Conservation (phyloP, 345 rosid genomes). For the Fremontodendron californicum region DNA sequence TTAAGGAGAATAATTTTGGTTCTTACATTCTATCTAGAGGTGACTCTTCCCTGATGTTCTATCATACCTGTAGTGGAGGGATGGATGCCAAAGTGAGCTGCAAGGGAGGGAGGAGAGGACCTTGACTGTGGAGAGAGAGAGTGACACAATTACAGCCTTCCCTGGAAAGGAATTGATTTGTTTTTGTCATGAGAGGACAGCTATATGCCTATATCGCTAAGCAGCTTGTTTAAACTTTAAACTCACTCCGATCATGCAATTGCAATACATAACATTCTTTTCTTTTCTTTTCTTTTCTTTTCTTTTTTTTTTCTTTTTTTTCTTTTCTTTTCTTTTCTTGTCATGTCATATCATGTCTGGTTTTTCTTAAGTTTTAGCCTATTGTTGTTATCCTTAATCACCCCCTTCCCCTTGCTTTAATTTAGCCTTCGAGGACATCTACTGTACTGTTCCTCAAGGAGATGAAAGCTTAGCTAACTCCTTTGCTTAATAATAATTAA, state of each 20-base stretch:
- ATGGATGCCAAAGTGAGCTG: slow-evolving; percentile 59
- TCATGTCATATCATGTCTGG: no score
- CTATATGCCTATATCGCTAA: no score
- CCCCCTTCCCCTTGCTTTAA: no score
- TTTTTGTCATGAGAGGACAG: no score
- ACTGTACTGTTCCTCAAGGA: not conserved
- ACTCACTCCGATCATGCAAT: no score
- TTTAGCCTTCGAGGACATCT: not conserved
- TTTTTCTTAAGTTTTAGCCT: no score
- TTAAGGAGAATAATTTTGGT: not conserved
- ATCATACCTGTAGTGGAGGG: slow-evolving; percentile 59
- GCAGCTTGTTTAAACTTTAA: no score
- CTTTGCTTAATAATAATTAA: not conserved
- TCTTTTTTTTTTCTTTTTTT: no score
- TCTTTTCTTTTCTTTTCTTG: no score
- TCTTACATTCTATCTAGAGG: slow-evolving; percentile 74
- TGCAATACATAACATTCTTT: no score
- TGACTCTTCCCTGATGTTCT: slow-evolving; percentile 54
- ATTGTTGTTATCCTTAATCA: no score
- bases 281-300: no score
- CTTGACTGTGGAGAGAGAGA: slow-evolving; percentile 81
- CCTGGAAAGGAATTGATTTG: slow-evolving; percentile 11
- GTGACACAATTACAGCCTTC: slow-evolving; percentile 62
- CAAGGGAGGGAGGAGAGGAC: slow-evolving; percentile 81
- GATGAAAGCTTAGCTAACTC: not conserved